Evolutionary conservation across 306 rosid genomes (phyloP).

Genomic region (Ceratonia siliqua): DNA sequence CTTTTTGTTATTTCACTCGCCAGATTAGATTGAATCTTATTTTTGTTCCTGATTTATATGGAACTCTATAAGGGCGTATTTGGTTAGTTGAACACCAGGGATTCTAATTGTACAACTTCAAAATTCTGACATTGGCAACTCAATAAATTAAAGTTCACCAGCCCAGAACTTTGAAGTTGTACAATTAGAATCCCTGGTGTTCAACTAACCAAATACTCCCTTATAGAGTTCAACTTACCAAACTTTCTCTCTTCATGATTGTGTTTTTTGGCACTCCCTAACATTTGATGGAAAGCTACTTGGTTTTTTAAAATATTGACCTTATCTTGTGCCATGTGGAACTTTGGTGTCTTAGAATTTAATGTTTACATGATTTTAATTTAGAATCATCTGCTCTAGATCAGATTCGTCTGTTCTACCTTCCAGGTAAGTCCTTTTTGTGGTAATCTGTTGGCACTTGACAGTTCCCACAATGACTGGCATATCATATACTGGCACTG

Average conservation of each 20-base stretch:
- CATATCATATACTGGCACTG: not conserved
- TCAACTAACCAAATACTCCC: not conserved
- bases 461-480: not conserved
- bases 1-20: not conserved
- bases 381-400: not conserved
- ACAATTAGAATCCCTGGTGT: not conserved
- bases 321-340: not conserved
- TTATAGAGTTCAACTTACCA: no score
- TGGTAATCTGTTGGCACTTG: no score
- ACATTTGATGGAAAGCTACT: not conserved
- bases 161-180: not conserved
- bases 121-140: not conserved
- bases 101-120: not conserved
- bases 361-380: conserved; percentile 5
- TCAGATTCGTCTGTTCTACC: no score
- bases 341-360: not conserved
- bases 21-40: not conserved
- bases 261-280: not conserved
- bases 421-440: no score
- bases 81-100: not conserved
- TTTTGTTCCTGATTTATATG: not conserved
- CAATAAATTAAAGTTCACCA: not conserved
- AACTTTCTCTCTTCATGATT: not conserved
- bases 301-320: not conserved
- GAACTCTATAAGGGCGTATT: no score